Evolutionary conservation across 75 land plant genomes (phyloP).

Genomic region (Pinus albicaulis): DNA sequence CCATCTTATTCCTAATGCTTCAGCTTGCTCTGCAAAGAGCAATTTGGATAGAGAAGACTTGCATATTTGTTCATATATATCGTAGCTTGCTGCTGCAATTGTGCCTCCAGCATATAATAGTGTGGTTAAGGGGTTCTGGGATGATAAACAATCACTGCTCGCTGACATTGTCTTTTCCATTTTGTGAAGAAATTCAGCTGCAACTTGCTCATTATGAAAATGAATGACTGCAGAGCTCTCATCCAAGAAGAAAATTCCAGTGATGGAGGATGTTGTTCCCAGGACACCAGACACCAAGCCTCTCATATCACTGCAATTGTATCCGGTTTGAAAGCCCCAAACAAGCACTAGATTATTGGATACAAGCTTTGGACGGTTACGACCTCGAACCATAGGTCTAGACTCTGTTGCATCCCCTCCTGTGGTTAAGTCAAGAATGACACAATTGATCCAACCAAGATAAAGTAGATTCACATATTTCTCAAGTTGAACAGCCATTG

Average conservation of each 20-base stretch:
- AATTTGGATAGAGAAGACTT: slow-evolving; percentile 39
- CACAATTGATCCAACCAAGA: slow-evolving; percentile 58
- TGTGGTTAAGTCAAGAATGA: slow-evolving; percentile 60
- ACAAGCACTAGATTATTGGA: slow-evolving; percentile 47
- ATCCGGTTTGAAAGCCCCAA: slow-evolving; percentile 68
- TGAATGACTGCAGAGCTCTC: slow-evolving; percentile 66
- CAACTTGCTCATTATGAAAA: slow-evolving; percentile 45
- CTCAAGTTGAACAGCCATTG: slow-evolving; percentile 37
- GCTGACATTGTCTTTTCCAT: slow-evolving; percentile 32
- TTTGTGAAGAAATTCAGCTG: slow-evolving; percentile 43
- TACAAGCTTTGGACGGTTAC: slow-evolving; percentile 16
- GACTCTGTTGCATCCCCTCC: slow-evolving; percentile 28
- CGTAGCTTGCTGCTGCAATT: slow-evolving; percentile 54
- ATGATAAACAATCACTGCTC: slow-evolving; percentile 27
- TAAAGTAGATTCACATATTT: slow-evolving; percentile 63
- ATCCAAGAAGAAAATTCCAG: slow-evolving; percentile 47
- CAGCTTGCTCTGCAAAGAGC: slow-evolving; percentile 60
- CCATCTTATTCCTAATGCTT: slow-evolving; percentile 35
- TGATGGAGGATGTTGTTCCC: slow-evolving; percentile 33
- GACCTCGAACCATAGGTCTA: slow-evolving; percentile 16
- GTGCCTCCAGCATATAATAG: background rate
- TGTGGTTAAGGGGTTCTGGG: slow-evolving; percentile 13
- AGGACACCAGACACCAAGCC: slow-evolving; percentile 41
- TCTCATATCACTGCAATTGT: slow-evolving; percentile 27
- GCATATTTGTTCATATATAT: slow-evolving; percentile 60